Base-by-base conservation (phyloP, 352 stramenopile genomes). In the Phytophthora citrophthora region DNA sequence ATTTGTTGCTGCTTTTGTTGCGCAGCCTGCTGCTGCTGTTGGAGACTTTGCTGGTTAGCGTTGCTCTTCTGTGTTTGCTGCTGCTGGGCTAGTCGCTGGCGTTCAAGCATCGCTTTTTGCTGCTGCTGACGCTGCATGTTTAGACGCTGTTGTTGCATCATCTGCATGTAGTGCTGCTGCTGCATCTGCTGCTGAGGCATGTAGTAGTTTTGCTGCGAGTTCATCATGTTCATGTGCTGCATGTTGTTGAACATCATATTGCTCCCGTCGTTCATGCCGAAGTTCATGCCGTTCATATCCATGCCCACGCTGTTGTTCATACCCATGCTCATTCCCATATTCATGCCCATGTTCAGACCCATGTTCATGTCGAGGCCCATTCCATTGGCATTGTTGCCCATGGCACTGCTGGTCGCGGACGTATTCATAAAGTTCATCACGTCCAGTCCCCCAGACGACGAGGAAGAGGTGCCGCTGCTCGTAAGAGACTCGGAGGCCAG, bases 81-180 rank as follows among this genome's bases (percentile, higher is more conserved):
- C 39, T 77, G 57, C 55, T 81, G 70, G 20, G 53, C 47, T 13
- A 67, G 56, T 45, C 79, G 61, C 43, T 75, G 74, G 18, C 75
- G 65, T 39, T 72, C 61, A 3, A 68, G 56, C 18, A 75, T 18
- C 10, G 47, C 56, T 56, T 84, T 74, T 29, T 83, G 67, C 32
- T 70, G 72, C 31, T 81, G 69, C 32, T 77, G 70, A 40, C 68
- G 74, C 43, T 76, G 72, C 23, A 79, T 24, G 11, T 82, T 68
- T 18, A 71, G 12, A 2, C 72, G 71, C 36, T 74, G 74, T 46
- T 81, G 65, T 15, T 71, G 64, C 56, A 72, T 68, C 56, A 68
- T 88, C 9, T 86, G 79, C 65, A 92, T 77, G 68, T 93, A 93
- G 26, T 93, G 81, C 62, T 95, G 87, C 54, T 93, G 84, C 49